Evolutionary conservation across 139 green algal genomes (phyloP).

Genomic region (Haematococcus sp.): DNA sequence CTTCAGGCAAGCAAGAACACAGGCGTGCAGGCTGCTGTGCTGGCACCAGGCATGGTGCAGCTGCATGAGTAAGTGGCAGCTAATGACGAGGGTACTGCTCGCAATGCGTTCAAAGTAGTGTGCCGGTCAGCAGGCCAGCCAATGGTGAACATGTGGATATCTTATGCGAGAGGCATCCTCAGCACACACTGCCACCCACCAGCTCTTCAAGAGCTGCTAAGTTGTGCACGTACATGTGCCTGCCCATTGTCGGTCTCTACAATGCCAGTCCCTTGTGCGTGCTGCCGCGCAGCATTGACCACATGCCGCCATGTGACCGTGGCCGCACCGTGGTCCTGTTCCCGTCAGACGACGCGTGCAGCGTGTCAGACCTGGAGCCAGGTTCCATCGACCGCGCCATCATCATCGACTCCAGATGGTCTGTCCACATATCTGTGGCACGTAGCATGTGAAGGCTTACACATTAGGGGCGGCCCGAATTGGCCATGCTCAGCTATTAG

Average conservation of each 20-base stretch:
- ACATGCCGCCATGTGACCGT: slow-evolving; percentile 32
- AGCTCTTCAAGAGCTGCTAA: too few relatives aligned
- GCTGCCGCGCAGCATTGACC: slow-evolving; percentile 24
- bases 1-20: slow-evolving; percentile 46
- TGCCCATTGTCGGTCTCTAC: too few relatives aligned
- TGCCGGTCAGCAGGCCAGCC: not conserved
- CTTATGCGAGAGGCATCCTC: too few relatives aligned
- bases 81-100: too few relatives aligned
- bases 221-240: not conserved
- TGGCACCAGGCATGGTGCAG: slow-evolving; percentile 29
- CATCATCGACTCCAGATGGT: slow-evolving; percentile 47
- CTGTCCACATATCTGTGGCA: not conserved
- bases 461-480: not conserved
- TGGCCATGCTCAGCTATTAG: too few relatives aligned
- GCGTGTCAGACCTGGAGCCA: slow-evolving; percentile 36
- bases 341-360: slow-evolving; percentile 40
- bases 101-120: too few relatives aligned
- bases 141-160: too few relatives aligned
- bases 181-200: too few relatives aligned
- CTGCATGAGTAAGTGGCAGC: slow-evolving; percentile 39
- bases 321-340: slow-evolving; percentile 46
- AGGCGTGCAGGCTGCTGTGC: slow-evolving; percentile 41
- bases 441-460: not conserved
- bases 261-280: too few relatives aligned
- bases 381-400: slow-evolving; percentile 43